Base-by-base conservation (phyloP, 75 land plant species). In the Isoetes taiwanensis region DNA sequence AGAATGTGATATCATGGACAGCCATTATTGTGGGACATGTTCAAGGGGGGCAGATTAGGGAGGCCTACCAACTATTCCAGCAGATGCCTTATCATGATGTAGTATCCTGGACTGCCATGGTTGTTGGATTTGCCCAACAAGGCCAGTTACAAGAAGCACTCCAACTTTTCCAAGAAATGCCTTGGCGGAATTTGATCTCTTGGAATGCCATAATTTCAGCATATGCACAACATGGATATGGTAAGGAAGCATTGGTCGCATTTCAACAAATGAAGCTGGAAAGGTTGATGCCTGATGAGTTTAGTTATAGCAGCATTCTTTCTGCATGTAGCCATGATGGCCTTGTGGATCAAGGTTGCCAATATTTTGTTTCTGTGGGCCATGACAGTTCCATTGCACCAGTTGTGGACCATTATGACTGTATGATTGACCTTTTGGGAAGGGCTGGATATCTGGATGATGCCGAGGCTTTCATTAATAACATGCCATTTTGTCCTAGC, bases 181-280 rank as follows among this genome's bases (percentile, higher is more conserved):
- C 60, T 16, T 10, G 3, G 3, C 26, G 50, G 28, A 54, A 71
- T 57, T 33, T 57, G 24, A 33, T 72, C 27, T 28, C 75, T 2
- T 72, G 64, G 63, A 72, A 41, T 16, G 11, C 63, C 5, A 64
- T 71, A 62, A 57, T 71, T 12, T 14, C 40, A 35, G 74, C 61
- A 6, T 33, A 64, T 32, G 67, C 68, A 6, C 25, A 64, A 26
- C 37, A 59, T 32, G 74, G 74, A 2, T 30, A 33, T 4, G 60
- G 62, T 0, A 53, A 25, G 42, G 33, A 71, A 29, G 74, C 64
- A 27, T 23, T 71, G 0, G 26, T 3, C 3, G 34, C 52, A 20
- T 52, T 59, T n/a, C 14, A 30, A 29, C 38, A 29, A 10, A 64
- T 71, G 57, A 4, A 11, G 12, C 12, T 31, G 25, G 17, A 43